Conservation (phyloP, 2,329 filamentous ascomycete genomes). For the Colletotrichum karsti region DNA sequence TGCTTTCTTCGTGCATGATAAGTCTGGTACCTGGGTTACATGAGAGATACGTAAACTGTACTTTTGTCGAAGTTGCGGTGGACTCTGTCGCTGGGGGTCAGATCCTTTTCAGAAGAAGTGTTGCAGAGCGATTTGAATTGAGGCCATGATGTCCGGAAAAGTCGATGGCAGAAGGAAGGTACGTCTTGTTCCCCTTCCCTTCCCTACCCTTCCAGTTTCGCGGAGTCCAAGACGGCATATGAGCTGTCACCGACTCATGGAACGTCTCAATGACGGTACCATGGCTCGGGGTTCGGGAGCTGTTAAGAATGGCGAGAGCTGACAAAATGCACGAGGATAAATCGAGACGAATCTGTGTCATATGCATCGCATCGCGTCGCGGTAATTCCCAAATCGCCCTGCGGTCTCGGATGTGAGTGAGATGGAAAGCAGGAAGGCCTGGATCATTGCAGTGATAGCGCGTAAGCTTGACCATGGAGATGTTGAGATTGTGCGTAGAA, state of each 20-base stretch:
- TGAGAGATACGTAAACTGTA: not conserved
- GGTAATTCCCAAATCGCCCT: not conserved
- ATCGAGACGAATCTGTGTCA: not conserved
- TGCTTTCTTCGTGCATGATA: not conserved
- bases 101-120: not conserved
- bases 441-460: not conserved
- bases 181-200: not conserved
- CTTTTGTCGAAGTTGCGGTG: not conserved
- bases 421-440: not conserved
- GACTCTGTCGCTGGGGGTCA: not conserved
- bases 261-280: not conserved
- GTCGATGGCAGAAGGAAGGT: not conserved
- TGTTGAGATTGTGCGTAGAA: not conserved
- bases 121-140: not conserved
- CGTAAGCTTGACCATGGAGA: not conserved
- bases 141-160: not conserved
- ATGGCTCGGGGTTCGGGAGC: constrained; percentile 3
- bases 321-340: not conserved
- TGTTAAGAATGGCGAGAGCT: not conserved
- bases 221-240: not conserved
- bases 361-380: not conserved
- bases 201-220: not conserved
- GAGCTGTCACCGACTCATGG: constrained; percentile 16
- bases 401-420: not conserved
- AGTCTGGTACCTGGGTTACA: not conserved